Percentiles rank a stretch among this genome's conserved stretches.
Conservation (phyloP, 2,329 filamentous ascomycete genomes). For the Aspergillus ruber region DNA sequence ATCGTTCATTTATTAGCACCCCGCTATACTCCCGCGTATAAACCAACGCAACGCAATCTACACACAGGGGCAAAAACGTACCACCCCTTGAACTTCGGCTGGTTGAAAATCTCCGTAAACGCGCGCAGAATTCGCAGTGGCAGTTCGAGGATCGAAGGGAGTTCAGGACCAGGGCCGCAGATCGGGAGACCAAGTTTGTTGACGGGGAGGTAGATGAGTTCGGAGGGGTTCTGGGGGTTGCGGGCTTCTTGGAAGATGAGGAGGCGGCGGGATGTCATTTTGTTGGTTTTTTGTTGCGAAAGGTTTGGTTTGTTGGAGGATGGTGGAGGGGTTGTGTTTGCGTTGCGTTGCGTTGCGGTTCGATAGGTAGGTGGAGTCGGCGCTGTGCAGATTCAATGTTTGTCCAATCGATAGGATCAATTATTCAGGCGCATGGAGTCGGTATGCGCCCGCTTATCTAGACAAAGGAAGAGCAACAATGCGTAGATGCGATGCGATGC, state of each 20-base stretch:
- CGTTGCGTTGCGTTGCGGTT: neutral
- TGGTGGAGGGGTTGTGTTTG: neutral
- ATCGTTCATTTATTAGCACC: neutral
- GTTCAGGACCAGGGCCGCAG: constrained; percentile 24
- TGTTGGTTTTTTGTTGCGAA: constrained; percentile 1
- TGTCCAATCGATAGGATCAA: too few relatives aligned
- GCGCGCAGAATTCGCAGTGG: constrained; percentile 27
- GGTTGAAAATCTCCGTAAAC: constrained; percentile 36
- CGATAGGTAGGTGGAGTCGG: neutral
- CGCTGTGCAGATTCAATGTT: too few relatives aligned
- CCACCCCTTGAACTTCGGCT: constrained; percentile 34
- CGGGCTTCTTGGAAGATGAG: constrained; percentile 34
- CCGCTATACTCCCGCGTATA: neutral
- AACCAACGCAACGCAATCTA: neutral
- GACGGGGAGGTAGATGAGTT: constrained; percentile 26
- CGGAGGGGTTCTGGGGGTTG: constrained; percentile 22
- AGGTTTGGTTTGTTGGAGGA: neutral
- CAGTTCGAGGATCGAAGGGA: constrained; percentile 29
- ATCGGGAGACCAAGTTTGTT: constrained; percentile 33
- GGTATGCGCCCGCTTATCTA: too few relatives aligned
- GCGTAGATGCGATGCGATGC: too few relatives aligned
- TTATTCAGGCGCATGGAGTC: too few relatives aligned
- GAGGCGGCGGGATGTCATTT: constrained; percentile 20
- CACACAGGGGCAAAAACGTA: constrained; percentile 8
- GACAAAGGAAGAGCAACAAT: too few relatives aligned